These are phyloP conservation scores for Cicer chorassanicum DNA, from an alignment of 306 rosid species.

Conservation along the genomic window DNA sequence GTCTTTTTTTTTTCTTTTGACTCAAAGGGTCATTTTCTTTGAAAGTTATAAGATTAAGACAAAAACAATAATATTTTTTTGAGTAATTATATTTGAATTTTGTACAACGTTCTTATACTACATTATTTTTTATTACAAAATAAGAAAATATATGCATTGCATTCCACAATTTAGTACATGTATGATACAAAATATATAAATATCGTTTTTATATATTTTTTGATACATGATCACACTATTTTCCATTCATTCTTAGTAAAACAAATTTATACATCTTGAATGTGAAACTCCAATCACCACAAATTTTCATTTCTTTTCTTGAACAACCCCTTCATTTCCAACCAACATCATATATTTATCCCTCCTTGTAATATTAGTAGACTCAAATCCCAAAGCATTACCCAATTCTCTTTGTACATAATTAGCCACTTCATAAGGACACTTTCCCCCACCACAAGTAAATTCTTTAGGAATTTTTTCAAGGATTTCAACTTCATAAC, in stretches of 20 bases:
- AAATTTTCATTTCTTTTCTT: constrained; percentile 16
- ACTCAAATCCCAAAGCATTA: constrained; percentile 42
- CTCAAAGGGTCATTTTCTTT: too few species aligned
- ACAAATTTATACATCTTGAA: background rate
- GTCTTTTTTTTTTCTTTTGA: too few species aligned
- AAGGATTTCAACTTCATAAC: constrained; percentile 30
- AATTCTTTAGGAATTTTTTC: constrained; percentile 26
- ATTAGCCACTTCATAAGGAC: constrained; percentile 41
- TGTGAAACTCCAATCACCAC: background rate
- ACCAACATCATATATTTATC: constrained; percentile 45
- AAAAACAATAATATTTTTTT: too few species aligned
- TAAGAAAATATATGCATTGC: too few species aligned
- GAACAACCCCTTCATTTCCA: constrained; percentile 45
- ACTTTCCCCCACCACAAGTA: constrained; percentile 40
- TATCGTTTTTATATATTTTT: background rate
- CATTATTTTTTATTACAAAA: too few species aligned
- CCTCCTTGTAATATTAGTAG: constrained; percentile 42
- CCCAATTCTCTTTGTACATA: constrained; percentile 31
- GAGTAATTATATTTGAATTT: too few species aligned
- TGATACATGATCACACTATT: background rate
- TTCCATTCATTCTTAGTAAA: background rate
- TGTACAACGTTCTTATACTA: too few species aligned
- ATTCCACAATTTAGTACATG: too few species aligned
- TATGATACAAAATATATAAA: too few species aligned
- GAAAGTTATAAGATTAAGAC: too few species aligned